Conservation (phyloP, 805 yeast species). For the Schizosaccharomyces octosporus region DNA sequence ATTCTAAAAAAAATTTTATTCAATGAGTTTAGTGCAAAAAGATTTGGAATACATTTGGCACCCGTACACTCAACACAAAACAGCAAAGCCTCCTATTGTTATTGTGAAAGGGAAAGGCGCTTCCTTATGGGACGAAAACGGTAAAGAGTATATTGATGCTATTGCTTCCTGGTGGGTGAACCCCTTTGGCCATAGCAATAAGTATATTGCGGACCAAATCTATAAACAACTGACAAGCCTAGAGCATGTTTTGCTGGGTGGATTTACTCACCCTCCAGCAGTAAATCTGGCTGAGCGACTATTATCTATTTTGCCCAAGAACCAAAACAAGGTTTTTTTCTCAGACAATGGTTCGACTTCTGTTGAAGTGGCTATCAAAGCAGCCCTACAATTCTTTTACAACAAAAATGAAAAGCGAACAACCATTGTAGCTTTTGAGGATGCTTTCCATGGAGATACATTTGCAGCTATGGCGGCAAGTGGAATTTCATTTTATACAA, state of each 20-base stretch:
- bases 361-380: constrained; percentile 11
- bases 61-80: constrained; percentile 11
- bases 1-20: too few relatives aligned
- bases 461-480: constrained; percentile 11
- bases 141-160: constrained; percentile 3
- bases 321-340: constrained; percentile 8
- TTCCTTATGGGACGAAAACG: neutral
- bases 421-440: constrained; percentile 9
- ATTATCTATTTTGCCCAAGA: constrained; percentile 6
- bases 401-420: constrained; percentile 4
- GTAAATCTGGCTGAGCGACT: constrained; percentile 8
- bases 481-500: constrained; percentile 11
- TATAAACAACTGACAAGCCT: constrained; percentile 11
- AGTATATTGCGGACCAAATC: constrained; percentile 9
- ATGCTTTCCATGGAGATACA: constrained; percentile 12
- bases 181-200: constrained; percentile 10
- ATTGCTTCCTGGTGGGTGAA: constrained; percentile 13
- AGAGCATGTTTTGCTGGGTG: constrained; percentile 11
- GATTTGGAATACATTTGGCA: constrained; percentile 8
- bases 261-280: constrained; percentile 11
- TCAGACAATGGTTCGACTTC: constrained; percentile 12
- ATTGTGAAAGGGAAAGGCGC: constrained; percentile 3
- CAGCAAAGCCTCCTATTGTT: constrained; percentile 6
- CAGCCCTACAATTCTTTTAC: constrained; percentile 7
- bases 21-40: too few relatives aligned